phyloP scores from a whole-genome alignment of 352 stramenopile species.

The Stephanocyclus meneghinianus region DNA sequence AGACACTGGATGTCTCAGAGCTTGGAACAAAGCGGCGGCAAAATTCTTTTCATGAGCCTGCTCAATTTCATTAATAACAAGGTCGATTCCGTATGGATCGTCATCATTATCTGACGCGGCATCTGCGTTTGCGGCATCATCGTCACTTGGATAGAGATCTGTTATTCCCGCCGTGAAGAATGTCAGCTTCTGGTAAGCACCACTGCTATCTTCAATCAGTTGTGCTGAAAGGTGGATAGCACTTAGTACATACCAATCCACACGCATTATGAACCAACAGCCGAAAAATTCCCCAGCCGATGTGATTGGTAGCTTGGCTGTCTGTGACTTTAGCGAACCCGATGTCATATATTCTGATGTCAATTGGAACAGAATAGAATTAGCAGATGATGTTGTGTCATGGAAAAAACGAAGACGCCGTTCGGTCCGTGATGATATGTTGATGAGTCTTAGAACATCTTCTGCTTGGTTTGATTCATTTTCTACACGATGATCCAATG shows the following conservation, averaged over 20 bases:
- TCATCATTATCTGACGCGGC: conserved; percentile 38
- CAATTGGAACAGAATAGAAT: conserved; percentile 56
- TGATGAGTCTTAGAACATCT: conserved; percentile 69
- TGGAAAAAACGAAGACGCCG: conserved; percentile 72
- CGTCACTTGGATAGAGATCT: conserved; percentile 75
- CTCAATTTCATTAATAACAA: conserved; percentile 57
- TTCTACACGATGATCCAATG: conserved; percentile 11
- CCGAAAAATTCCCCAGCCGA: conserved; percentile 48
- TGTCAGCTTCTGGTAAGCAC: conserved; percentile 51
- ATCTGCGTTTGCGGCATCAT: conserved; percentile 34
- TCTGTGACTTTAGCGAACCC: conserved; percentile 50
- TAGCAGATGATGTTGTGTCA: conserved; percentile 34
- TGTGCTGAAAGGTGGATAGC: conserved; percentile 62
- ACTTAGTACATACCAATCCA: conserved; percentile 73
- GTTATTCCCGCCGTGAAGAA: conserved; percentile 79
- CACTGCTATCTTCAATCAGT: conserved; percentile 28
- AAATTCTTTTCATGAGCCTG: conserved; percentile 63
- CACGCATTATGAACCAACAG: conserved; percentile 75
- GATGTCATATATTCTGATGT: conserved; percentile 59
- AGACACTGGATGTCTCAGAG: background rate
- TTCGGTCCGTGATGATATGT: conserved; percentile 54
- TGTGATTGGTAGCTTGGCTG: conserved; percentile 53
- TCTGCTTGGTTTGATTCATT: conserved; percentile 40
- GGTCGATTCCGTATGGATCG: conserved; percentile 36
- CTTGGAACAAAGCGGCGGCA: conserved; percentile 60